These are phyloP conservation scores for Barnettozyma hawaiiensis DNA, from an alignment of 1,139 yeast species.

Conservation along the genomic window DNA sequence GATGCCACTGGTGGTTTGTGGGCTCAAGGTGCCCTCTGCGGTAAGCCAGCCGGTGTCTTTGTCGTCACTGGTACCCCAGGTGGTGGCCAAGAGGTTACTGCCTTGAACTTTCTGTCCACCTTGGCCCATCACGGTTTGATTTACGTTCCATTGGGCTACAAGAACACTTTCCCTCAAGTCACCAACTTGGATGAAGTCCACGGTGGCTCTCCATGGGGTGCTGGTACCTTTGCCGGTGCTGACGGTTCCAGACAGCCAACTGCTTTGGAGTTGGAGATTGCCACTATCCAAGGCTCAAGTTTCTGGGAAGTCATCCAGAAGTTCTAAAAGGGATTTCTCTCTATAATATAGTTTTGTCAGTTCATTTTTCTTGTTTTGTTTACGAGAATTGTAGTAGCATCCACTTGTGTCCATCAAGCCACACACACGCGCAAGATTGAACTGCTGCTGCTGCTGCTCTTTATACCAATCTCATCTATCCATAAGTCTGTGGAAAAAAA, in stretches of 20 bases:
- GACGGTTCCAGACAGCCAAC: constrained; percentile 74
- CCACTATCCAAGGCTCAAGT: constrained; percentile 49
- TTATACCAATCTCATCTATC: not conserved
- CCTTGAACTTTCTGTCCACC: constrained; percentile 54
- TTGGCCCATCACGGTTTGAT: constrained; percentile 75
- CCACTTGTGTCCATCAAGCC: no score
- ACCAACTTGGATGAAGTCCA: constrained; percentile 61
- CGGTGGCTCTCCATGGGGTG: constrained; percentile 86
- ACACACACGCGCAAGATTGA: no score
- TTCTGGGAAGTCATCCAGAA: constrained; percentile 28
- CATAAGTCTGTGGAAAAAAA: no score
- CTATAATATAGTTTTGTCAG: no score
- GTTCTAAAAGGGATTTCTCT: no score
- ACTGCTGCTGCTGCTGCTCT: constrained; percentile 1
- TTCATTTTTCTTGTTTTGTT: no score
- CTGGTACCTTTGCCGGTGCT: constrained; percentile 70
- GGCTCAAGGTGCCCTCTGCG: constrained; percentile 68
- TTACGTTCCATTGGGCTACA: constrained; percentile 75
- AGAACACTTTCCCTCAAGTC: constrained; percentile 49
- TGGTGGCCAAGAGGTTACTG: constrained; percentile 76
- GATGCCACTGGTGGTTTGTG: constrained; percentile 78
- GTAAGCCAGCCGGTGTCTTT: constrained; percentile 72
- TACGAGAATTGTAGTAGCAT: no score
- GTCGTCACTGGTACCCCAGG: constrained; percentile 78
- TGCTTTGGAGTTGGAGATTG: constrained; percentile 58